Base-by-base conservation (phyloP, 306 rosid genomes). In the Dalbergia cochinchinensis region DNA sequence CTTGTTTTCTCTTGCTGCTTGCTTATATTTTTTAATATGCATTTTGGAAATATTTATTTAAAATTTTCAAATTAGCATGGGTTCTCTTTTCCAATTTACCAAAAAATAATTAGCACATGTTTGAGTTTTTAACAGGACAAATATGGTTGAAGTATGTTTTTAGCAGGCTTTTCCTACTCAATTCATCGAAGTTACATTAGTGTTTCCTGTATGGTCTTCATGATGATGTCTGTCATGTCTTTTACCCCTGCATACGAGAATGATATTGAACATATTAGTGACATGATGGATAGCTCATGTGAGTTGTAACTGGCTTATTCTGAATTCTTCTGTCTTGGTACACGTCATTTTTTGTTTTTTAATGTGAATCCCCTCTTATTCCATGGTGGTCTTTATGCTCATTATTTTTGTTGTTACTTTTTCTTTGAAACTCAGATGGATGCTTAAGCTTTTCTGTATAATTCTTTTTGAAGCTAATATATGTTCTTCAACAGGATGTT, bases 311-410 rank as follows among this genome's bases (percentile, higher is more conserved):
- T 18, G 65, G 14, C 61, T 16, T 53, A 4, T 8, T 59, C 37
- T 75, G 12, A 75, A 15, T 6, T n/a, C 60, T 75, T 18, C 15
- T 75, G 20, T 61, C 70, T 60, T 45, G 18, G 15, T 22, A 22
- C 47, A 74, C 11, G 1, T 37, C 5, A 47, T 51, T 51, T 51
- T 50, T 7, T 11, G 5, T 8, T 51, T 51, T 14, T 5, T 14
- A 51, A 37, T 55, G 53, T 35, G 18, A 15, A 37, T n/a, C 18
- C 31, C 77, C 18, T 11, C 26, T 12, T 16, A 4, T 7, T 34
- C 22, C 8, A 6, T 19, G 19, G 54, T 55, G 14, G 8, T 14
- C 58, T 26, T 73, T 58, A 37, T 16, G 20, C 20, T 58, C 37
- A 18, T 55, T 16, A 55, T 19, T 65, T 14, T 34, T 11, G 1